A percentile compares a stretch with the other conserved stretches of the same genome.
These are phyloP conservation scores for Cyberlindnera euphorbiae DNA, from an alignment of 805 yeast species.

Conservation along the genomic window DNA sequence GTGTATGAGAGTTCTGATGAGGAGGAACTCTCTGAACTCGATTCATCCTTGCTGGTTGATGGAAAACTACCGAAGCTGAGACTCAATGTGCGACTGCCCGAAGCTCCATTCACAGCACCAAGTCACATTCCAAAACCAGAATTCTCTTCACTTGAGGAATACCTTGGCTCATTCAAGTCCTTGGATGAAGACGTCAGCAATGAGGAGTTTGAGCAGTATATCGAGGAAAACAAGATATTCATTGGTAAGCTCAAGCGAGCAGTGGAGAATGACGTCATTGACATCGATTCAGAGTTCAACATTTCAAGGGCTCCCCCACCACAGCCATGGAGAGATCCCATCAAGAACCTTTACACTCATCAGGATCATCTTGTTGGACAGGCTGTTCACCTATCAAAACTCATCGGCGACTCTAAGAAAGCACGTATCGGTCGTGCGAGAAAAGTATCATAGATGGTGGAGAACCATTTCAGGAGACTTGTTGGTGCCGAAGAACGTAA, in stretches of 20 bases:
- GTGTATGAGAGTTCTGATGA: not conserved
- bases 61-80: constrained; percentile 19
- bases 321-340: constrained; percentile 42
- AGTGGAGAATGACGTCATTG: constrained; percentile 37
- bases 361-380: constrained; percentile 76
- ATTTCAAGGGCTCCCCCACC: constrained; percentile 37
- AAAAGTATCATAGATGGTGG: constrained; percentile 77
- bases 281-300: constrained; percentile 40
- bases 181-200: constrained; percentile 56
- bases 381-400: constrained; percentile 63
- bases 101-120: constrained; percentile 56
- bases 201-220: constrained; percentile 57
- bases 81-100: constrained; percentile 34
- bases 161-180: constrained; percentile 50
- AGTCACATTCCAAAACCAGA: constrained; percentile 46
- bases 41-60: constrained; percentile 3
- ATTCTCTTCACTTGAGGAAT: constrained; percentile 36
- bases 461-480: constrained; percentile 77
- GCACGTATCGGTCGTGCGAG: constrained; percentile 63
- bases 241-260: constrained; percentile 43
- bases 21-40: too few species aligned
- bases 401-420: constrained; percentile 61
- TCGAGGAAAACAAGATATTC: constrained; percentile 46
- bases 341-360: constrained; percentile 45
- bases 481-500: constrained; percentile 86